These are phyloP conservation scores for Cicer bijugum DNA, from an alignment of 306 rosid species.

Conservation along the genomic window DNA sequence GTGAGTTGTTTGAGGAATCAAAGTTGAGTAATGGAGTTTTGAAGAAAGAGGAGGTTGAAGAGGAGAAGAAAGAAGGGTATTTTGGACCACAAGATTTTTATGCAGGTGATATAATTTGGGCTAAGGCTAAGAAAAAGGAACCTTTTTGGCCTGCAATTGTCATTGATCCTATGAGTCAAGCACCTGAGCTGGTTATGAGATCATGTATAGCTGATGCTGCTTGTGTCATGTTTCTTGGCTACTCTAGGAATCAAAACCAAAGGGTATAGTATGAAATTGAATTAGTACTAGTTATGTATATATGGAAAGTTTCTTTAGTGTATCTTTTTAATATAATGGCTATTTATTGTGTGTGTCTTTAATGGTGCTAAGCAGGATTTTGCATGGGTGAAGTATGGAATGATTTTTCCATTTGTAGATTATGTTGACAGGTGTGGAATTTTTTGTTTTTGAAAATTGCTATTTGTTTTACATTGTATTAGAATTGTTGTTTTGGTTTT, in stretches of 20 bases:
- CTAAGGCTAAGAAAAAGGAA: slow-evolving; percentile 72
- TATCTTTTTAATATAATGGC: slow-evolving; percentile 39
- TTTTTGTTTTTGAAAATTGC: slow-evolving; percentile 25
- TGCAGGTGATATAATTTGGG: slow-evolving; percentile 87
- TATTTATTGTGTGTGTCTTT: slow-evolving; percentile 34
- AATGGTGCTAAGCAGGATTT: slow-evolving; percentile 73
- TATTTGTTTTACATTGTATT: slow-evolving; percentile 3
- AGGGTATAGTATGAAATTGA: slow-evolving; percentile 55
- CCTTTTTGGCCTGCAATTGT: slow-evolving; percentile 93
- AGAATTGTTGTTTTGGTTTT: not conserved
- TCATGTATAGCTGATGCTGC: slow-evolving; percentile 79
- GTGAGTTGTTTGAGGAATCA: slow-evolving; percentile 45
- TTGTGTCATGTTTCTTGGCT: slow-evolving; percentile 89
- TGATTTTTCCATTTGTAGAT: slow-evolving; percentile 88
- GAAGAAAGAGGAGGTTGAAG: slow-evolving; percentile 39
- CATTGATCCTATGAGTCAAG: slow-evolving; percentile 75
- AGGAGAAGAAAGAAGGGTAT: slow-evolving; percentile 54
- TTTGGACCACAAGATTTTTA: slow-evolving; percentile 77
- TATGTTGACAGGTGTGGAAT: slow-evolving; percentile 69
- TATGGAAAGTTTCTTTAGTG: slow-evolving; percentile 17
- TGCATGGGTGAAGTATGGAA: slow-evolving; percentile 90
- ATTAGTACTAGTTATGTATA: not conserved
- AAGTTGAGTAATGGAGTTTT: slow-evolving; percentile 36
- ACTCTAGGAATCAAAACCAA: slow-evolving; percentile 65
- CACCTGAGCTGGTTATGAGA: slow-evolving; percentile 80